Evolutionary conservation across 306 rosid genomes (phyloP).

Genomic region (Rosa multiflora): DNA sequence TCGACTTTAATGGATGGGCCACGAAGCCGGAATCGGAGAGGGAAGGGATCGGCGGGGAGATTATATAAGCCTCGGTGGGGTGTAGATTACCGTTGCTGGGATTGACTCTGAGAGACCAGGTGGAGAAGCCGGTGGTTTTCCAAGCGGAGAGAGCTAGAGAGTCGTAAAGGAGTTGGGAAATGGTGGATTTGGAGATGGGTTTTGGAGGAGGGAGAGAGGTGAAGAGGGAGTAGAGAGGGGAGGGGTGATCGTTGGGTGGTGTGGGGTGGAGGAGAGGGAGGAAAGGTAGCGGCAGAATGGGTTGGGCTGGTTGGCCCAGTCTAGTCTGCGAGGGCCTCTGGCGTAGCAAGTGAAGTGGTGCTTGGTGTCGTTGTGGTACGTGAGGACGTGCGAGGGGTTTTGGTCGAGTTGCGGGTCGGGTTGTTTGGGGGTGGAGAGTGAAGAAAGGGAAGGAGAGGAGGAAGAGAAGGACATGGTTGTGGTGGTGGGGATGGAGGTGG

Average conservation of each 20-base stretch:
- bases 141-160: slow-evolving; percentile 89
- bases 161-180: slow-evolving; percentile 74
- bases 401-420: no score
- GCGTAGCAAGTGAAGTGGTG: no score
- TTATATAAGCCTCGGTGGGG: slow-evolving; percentile 81
- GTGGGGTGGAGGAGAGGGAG: no score
- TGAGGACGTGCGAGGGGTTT: no score
- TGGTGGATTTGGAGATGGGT: slow-evolving; percentile 61
- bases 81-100: slow-evolving; percentile 93
- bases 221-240: slow-evolving; percentile 60
- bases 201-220: slow-evolving; percentile 61
- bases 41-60: slow-evolving; percentile 54
- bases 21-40: slow-evolving; percentile 53
- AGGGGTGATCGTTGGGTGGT: not conserved
- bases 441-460: no score
- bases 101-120: slow-evolving; percentile 92
- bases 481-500: no score
- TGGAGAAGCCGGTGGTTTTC: slow-evolving; percentile 62
- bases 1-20: slow-evolving; percentile 40
- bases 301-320: no score
- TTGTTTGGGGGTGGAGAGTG: no score
- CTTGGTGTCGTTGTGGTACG: no score
- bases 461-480: no score
- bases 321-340: no score
- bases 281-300: no score